These are phyloP conservation scores for Capronia americana DNA, from an alignment of 2,329 filamentous ascomycete genomes.

Conservation along the genomic window DNA sequence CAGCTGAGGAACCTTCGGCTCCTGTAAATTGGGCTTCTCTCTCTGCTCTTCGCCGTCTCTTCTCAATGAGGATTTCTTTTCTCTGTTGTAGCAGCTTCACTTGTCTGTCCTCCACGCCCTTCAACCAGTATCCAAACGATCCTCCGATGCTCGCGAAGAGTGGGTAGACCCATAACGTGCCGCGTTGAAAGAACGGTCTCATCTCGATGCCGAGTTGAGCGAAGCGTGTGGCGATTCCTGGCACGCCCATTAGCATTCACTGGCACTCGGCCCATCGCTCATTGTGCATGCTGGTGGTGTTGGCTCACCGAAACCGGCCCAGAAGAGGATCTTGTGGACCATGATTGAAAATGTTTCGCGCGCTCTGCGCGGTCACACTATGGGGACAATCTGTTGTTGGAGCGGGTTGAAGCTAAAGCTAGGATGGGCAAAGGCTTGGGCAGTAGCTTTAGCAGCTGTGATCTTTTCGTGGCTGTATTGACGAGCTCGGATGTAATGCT, in stretches of 20 bases:
- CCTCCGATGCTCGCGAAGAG: conserved; percentile 84
- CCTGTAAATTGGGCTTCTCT: conserved; percentile 56
- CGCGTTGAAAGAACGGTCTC: conserved; percentile 87
- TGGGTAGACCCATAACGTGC: conserved; percentile 89
- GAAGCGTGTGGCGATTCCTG: conserved; percentile 88
- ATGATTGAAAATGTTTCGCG: conserved; percentile 44
- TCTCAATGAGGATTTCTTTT: conserved; percentile 82
- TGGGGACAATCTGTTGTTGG: conserved; percentile 19
- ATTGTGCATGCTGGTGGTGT: background rate
- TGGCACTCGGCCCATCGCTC: background rate
- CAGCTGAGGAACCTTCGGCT: conserved; percentile 29
- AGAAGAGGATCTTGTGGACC: conserved; percentile 61
- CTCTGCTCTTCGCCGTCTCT: conserved; percentile 79
- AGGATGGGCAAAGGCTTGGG: background rate
- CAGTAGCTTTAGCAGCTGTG: background rate
- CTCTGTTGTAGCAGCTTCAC: conserved; percentile 76
- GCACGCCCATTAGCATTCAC: conserved; percentile 23
- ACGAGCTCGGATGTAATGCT: conserved; percentile 19
- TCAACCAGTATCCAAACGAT: conserved; percentile 96
- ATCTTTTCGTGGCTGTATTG: conserved; percentile 14
- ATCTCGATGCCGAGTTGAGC: conserved; percentile 99
- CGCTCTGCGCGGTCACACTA: conserved; percentile 13
- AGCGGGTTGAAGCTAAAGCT: conserved; percentile 13
- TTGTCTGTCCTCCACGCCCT: conserved; percentile 86
- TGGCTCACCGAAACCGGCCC: conserved; percentile 79